Percentiles rank a stretch among this genome's conserved stretches.
Evolutionary conservation across 1,284 basidiomycete genomes (phyloP).

Genomic region (Ganoderma lingzhi): DNA sequence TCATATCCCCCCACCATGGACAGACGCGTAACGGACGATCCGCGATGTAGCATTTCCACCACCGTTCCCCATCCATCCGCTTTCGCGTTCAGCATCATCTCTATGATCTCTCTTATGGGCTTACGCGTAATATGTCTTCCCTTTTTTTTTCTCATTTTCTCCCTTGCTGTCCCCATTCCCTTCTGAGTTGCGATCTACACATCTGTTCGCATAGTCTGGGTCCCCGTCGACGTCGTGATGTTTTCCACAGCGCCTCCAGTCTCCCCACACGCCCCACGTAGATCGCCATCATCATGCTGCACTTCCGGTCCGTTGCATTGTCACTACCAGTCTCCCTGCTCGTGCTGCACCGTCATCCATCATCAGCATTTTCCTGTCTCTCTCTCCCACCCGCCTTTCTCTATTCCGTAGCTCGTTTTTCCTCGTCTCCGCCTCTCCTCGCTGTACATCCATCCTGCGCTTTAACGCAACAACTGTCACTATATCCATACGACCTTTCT

Average conservation of each 20-base stretch:
- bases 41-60: slow-evolving; percentile 32
- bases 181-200: slow-evolving; percentile 13
- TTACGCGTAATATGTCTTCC: slow-evolving; percentile 33
- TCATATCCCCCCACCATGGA: slow-evolving; percentile 25
- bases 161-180: neutral
- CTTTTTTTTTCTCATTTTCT: slow-evolving; percentile 16
- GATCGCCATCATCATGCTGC: slow-evolving; percentile 33
- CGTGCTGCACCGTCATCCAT: slow-evolving; percentile 31
- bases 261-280: slow-evolving; percentile 29
- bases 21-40: slow-evolving; percentile 34
- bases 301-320: slow-evolving; percentile 31
- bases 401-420: slow-evolving; percentile 8
- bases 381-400: slow-evolving; percentile 14
- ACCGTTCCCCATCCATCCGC: slow-evolving; percentile 15
- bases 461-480: slow-evolving; percentile 27
- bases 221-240: slow-evolving; percentile 28
- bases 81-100: slow-evolving; percentile 16
- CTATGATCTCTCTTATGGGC: slow-evolving; percentile 29
- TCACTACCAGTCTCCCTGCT: slow-evolving; percentile 11
- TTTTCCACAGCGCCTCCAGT: slow-evolving; percentile 23
- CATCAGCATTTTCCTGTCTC: slow-evolving; percentile 20
- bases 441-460: slow-evolving; percentile 26
- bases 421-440: slow-evolving; percentile 5
- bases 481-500: slow-evolving; percentile 34
- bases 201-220: slow-evolving; percentile 20